Base-by-base conservation (phyloP, 768 basidiomycete genomes). In the Hortiboletus flavorubellus region DNA sequence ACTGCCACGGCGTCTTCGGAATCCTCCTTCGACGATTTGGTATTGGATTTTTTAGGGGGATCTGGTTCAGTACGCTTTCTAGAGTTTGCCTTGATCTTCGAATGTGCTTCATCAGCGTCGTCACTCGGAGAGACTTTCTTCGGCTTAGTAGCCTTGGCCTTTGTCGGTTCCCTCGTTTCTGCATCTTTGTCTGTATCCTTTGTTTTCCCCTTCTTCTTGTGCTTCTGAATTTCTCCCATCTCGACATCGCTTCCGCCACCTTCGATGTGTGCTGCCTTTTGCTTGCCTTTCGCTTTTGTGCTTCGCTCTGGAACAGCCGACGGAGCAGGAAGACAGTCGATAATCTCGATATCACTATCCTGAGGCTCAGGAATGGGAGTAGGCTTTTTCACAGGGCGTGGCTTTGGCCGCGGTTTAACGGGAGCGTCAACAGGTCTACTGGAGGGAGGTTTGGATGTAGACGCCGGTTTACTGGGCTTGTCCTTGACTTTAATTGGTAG, bases 241-340 rank as follows among this genome's bases (percentile, higher is more conserved):
- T 59, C 61, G 53, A 48, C 18, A 51, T 67, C 54, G 31, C 58
- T 58, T 51, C 34, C 54, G 8, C 44, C 51, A 4, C 54, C 62
- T 46, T 55, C 68, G 8, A 61, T 58, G 2, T 59, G 65, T 38
- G 23, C 31, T 7, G 53, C 71, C 53, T 74, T 78, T 45, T 73
- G 72, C 58, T 80, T 82, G 1, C 73, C 74, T 57, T 73, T 76
- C 12, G 51, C 56, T 46, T 72, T 75, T 26, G 59, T 39, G 31
- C 57, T 56, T 57, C 48, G 64, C 31, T 62, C 67, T n/a, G 60
- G 64, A 34, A 61, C 67, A 38, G 59, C 56, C 15, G 54, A 35
- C 3, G 52, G 43, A 41, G 50, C 55, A 2, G 63, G 59, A 7
- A 53, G 60, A 38, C 44, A 35, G 3, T 53, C 61, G 8, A 70